Evolutionary conservation across 108 stramenopile species (phyloP), one percentile per base, ranked within the genome.

Genomic region (Cyclotella cryptica): DNA sequence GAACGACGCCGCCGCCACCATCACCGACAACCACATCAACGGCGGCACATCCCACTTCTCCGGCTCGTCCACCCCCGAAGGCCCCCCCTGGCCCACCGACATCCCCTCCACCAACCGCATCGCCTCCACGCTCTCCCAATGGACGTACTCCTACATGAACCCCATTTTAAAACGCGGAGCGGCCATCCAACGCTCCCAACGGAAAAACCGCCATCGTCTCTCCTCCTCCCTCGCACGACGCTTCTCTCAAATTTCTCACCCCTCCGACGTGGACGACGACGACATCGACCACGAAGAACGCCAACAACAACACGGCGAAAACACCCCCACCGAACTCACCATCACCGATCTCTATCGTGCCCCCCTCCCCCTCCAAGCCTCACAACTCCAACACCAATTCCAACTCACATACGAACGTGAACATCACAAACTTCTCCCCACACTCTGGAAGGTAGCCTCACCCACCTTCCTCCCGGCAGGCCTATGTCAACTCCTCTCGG

Each of bases 401-500:
- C 51, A 73, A 29, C 22, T 17, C 18, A 21, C 43, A 35, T 71
- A 52, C 46, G 10, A 39, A 15, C 22, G 52, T 3, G 2, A 64
- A 1, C 59, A 49, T 47, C 46, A 58, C 6, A 60, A 69, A 27
- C 24, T 76, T 0, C 8, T 61, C 15, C 52, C 41, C 15, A 83
- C 87, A 3, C 69, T 96, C 30, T 96, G 87, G 87, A 52, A 74
- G 0, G 54, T 93, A 43, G 80, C 86, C 24, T 43, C 61, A 3
- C 85, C 86, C 0, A 82, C 76, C 12, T 93, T 88, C 72, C 15
- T 88, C n/a, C 89, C 88, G 22, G 93, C 94, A 5, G 94, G 89
- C 26, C 63, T 88, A 28, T 94, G 76, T 63, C 85, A 96, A 73
- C 64, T 94, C 26, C 30, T 91, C 10, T 83, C 88, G 4, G 88